Evolutionary conservation across 805 yeast species (phyloP).

Genomic region (Hanseniaspora nectarophila): DNA sequence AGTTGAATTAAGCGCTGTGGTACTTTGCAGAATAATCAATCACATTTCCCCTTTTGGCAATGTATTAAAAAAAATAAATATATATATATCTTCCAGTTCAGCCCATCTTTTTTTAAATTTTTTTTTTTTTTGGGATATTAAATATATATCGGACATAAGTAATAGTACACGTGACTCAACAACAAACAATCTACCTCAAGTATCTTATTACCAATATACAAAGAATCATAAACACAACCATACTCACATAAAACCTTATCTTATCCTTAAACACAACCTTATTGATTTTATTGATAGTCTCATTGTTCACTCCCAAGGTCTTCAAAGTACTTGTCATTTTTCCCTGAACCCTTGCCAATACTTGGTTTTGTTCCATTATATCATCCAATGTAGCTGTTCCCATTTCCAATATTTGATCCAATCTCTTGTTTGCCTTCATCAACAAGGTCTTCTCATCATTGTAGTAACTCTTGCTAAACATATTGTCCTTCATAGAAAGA

Average conservation of each 20-base stretch:
- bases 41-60: slow-evolving; percentile 5
- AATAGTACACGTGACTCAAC: not conserved
- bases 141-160: not conserved
- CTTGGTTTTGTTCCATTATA: slow-evolving; percentile 70
- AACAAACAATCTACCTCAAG: not conserved
- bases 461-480: slow-evolving; percentile 54
- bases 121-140: not conserved
- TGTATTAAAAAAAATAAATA: too few relatives aligned
- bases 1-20: slow-evolving; percentile 4
- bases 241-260: slow-evolving; percentile 70
- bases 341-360: slow-evolving; percentile 49
- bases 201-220: slow-evolving; percentile 2
- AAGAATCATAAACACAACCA: slow-evolving; percentile 34
- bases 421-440: slow-evolving; percentile 60
- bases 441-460: slow-evolving; percentile 51
- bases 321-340: slow-evolving; percentile 56
- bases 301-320: slow-evolving; percentile 76
- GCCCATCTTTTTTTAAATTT: too few relatives aligned
- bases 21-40: not conserved
- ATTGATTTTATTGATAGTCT: slow-evolving; percentile 70
- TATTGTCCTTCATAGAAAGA: slow-evolving; percentile 24
- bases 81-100: too few relatives aligned
- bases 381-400: slow-evolving; percentile 79
- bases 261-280: slow-evolving; percentile 55
- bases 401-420: slow-evolving; percentile 83